phyloP scores from a whole-genome alignment of 768 basidiomycete genomes.

The Tulasnella sp. region DNA sequence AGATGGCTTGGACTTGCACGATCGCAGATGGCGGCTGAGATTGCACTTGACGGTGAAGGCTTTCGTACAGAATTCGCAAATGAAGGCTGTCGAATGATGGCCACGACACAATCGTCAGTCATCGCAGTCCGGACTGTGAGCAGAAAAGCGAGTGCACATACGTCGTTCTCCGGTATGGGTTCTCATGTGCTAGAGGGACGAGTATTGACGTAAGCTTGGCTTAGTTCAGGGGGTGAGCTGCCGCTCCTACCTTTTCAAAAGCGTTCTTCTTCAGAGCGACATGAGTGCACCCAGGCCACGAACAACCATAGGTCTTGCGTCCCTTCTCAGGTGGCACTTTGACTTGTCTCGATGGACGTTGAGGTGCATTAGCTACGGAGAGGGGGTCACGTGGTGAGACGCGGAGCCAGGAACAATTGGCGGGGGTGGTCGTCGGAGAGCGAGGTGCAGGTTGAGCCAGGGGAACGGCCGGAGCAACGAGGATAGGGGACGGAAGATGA shows the following conservation, averaged over 20 bases:
- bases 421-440: neutral
- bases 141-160: neutral
- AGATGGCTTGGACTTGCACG: neutral
- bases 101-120: neutral
- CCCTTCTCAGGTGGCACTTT: neutral
- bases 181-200: constrained; percentile 7
- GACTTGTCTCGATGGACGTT: neutral
- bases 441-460: neutral
- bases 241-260: neutral
- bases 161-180: constrained; percentile 14
- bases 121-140: neutral
- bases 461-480: neutral
- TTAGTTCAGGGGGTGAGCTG: neutral
- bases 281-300: neutral
- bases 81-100: neutral
- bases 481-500: neutral
- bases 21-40: neutral
- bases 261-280: neutral
- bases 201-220: neutral
- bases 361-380: neutral
- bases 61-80: neutral
- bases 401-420: neutral
- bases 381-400: neutral
- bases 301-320: neutral
- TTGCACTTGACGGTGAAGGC: constrained; percentile 4